Evolutionary conservation across 352 stramenopile species (phyloP).

Genomic region (Bremia lactucae): DNA sequence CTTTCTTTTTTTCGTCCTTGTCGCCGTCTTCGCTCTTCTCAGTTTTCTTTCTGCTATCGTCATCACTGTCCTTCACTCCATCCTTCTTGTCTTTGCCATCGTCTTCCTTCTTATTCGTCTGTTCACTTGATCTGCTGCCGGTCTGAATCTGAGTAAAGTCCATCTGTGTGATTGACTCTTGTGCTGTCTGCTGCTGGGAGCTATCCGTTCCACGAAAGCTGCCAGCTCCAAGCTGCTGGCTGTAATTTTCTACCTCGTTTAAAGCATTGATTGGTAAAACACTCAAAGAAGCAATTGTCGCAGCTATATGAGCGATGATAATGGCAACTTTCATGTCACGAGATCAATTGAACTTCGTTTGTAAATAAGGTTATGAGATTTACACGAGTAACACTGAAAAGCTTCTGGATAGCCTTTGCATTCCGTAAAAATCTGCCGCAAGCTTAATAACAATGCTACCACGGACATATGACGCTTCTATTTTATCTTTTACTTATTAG

Average conservation of each 20-base stretch:
- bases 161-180: conserved; percentile 1
- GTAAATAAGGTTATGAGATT: too few species aligned
- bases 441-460: too few species aligned
- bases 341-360: too few species aligned
- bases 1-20: conserved; percentile 1
- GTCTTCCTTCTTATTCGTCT: background rate
- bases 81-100: background rate
- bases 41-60: conserved; percentile 1
- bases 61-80: background rate
- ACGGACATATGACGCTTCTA: too few species aligned
- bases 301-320: conserved; percentile 16
- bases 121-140: background rate
- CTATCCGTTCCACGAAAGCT: conserved; percentile 10
- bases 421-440: too few species aligned
- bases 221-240: conserved; percentile 8
- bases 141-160: conserved; percentile 1
- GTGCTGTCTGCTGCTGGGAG: conserved; percentile 5
- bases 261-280: conserved; percentile 4
- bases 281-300: conserved; percentile 8
- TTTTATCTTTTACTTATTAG: too few species aligned
- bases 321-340: conserved; percentile 20
- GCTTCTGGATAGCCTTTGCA: too few species aligned
- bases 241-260: conserved; percentile 1
- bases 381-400: too few species aligned
- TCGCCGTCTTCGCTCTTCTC: background rate